Evolutionary conservation across 805 yeast species (phyloP).

Genomic region (Ogataea dorogensis): DNA sequence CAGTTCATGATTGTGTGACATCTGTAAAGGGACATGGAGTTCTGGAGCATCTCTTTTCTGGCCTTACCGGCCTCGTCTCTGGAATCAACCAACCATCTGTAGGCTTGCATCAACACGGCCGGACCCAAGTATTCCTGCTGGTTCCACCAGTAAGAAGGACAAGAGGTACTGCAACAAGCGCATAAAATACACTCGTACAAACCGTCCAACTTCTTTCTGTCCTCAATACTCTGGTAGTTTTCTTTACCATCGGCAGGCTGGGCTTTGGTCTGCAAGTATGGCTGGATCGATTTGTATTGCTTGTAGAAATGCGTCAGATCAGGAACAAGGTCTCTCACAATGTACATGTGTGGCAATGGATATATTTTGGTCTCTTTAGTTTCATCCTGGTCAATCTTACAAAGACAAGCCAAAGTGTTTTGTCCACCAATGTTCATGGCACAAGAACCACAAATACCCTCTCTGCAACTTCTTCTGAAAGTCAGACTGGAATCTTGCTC

Average conservation of each 20-base stretch:
- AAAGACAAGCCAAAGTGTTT: slow-evolving; percentile 94
- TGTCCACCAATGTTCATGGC: slow-evolving; percentile 99
- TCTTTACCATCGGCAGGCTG: slow-evolving; percentile 90
- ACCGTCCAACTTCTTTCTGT: slow-evolving; percentile 95
- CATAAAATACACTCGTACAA: slow-evolving; percentile 96
- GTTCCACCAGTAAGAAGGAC: slow-evolving; percentile 99
- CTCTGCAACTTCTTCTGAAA: slow-evolving; percentile 97
- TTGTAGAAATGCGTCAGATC: slow-evolving; percentile 97
- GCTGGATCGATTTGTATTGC: slow-evolving; percentile 97
- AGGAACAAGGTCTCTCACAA: slow-evolving; percentile 95
- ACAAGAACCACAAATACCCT: slow-evolving; percentile 99
- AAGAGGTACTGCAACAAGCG: slow-evolving; percentile 98
- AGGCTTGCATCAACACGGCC: slow-evolving; percentile 98
- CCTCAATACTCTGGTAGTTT: slow-evolving; percentile 85
- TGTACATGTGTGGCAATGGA: slow-evolving; percentile 97
- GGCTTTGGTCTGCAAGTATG: slow-evolving; percentile 79
- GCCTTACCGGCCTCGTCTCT: slow-evolving; percentile 84
- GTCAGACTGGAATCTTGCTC: slow-evolving; percentile 96
- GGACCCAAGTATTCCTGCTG: slow-evolving; percentile 98
- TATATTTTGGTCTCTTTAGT: slow-evolving; percentile 80
- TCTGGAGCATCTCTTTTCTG: slow-evolving; percentile 89
- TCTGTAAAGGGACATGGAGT: slow-evolving; percentile 96
- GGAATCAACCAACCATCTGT: slow-evolving; percentile 97
- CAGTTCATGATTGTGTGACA: slow-evolving; percentile 99
- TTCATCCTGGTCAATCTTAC: slow-evolving; percentile 83